A percentile compares a stretch with the other conserved stretches of the same genome.
Conservation (phyloP, 2,329 filamentous ascomycete species). For the Fusarium siculi region DNA sequence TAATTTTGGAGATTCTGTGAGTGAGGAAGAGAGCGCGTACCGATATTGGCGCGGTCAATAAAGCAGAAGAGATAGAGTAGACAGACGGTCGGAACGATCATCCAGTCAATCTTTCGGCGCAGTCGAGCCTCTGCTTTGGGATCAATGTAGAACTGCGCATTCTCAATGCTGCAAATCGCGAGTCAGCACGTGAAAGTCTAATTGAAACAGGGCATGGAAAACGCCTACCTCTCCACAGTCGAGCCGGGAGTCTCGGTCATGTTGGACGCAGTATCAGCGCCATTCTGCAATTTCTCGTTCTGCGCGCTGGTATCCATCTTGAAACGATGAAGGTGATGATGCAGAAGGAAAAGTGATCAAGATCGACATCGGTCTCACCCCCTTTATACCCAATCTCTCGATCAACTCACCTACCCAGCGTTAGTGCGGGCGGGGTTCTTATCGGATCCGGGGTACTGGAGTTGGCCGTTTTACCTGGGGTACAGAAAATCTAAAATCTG, state of each 20-base stretch:
- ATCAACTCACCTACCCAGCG: not conserved
- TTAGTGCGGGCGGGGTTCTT: not conserved
- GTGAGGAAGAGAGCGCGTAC: not conserved
- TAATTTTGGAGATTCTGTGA: not conserved
- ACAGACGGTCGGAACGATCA: conserved; percentile 24
- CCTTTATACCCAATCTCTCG: conserved; percentile 4
- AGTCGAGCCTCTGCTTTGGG: conserved; percentile 18
- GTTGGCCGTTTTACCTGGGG: not conserved
- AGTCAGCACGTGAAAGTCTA: not conserved
- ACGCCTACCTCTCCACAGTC: conserved; percentile 1
- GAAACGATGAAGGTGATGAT: not conserved
- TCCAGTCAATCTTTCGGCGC: conserved; percentile 24
- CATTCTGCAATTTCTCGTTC: conserved; percentile 16
- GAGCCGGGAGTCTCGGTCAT: not conserved
- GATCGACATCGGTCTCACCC: not conserved
- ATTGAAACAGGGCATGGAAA: fast-evolving
- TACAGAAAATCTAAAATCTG: not conserved
- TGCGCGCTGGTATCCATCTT: not conserved
- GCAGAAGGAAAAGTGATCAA: not conserved
- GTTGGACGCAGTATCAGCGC: conserved; percentile 11
- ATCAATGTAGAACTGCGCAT: conserved; percentile 8
- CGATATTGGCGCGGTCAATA: conserved; percentile 62
- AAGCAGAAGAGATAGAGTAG: conserved; percentile 72
- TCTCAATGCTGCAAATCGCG: not conserved
- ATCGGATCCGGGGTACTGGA: conserved; percentile 13